A percentile compares a stretch with the other conserved stretches of the same genome.
These are phyloP conservation scores for Neurospora intermedia DNA, from an alignment of 495 filamentous ascomycete species.

Conservation along the genomic window DNA sequence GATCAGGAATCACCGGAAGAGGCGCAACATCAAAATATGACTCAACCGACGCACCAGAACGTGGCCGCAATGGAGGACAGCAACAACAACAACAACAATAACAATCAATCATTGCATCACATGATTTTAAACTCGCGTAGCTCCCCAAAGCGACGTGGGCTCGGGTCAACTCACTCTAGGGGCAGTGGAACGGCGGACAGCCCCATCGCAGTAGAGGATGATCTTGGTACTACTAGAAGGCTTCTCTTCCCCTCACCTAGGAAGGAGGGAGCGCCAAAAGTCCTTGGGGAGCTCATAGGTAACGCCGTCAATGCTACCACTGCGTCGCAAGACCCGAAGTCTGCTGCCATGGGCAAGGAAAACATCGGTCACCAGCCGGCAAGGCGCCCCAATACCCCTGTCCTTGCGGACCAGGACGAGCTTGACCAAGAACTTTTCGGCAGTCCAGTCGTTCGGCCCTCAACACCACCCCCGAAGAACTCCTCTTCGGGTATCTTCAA, in stretches of 20 bases:
- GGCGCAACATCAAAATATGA: slow-evolving; percentile 19
- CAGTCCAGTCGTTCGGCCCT: slow-evolving; percentile 37
- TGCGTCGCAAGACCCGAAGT: slow-evolving; percentile 24
- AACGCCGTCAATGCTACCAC: slow-evolving; percentile 44
- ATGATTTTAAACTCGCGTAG: slow-evolving; percentile 22
- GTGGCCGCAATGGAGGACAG: slow-evolving; percentile 21
- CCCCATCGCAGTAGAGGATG: slow-evolving; percentile 47
- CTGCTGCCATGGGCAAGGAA: slow-evolving; percentile 31
- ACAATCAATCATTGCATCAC: slow-evolving; percentile 11
- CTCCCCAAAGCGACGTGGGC: slow-evolving; percentile 23
- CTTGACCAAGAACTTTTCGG: slow-evolving; percentile 49
- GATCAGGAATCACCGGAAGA: slow-evolving; percentile 20
- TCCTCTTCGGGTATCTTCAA: slow-evolving; percentile 37
- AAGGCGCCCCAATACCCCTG: slow-evolving; percentile 15
- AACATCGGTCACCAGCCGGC: slow-evolving; percentile 8
- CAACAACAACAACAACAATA: slow-evolving; percentile 18
- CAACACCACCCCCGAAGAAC: slow-evolving; percentile 51
- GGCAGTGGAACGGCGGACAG: slow-evolving; percentile 51
- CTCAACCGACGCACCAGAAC: slow-evolving; percentile 17
- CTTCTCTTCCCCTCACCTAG: slow-evolving; percentile 67
- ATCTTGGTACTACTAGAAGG: slow-evolving; percentile 59
- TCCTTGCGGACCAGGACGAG: slow-evolving; percentile 31
- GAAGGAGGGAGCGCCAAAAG: slow-evolving; percentile 47
- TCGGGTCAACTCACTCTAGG: slow-evolving; percentile 34
- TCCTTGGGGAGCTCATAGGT: slow-evolving; percentile 45